Conservation (phyloP, 2,329 filamentous ascomycete genomes). For the Claviceps arundinis region DNA sequence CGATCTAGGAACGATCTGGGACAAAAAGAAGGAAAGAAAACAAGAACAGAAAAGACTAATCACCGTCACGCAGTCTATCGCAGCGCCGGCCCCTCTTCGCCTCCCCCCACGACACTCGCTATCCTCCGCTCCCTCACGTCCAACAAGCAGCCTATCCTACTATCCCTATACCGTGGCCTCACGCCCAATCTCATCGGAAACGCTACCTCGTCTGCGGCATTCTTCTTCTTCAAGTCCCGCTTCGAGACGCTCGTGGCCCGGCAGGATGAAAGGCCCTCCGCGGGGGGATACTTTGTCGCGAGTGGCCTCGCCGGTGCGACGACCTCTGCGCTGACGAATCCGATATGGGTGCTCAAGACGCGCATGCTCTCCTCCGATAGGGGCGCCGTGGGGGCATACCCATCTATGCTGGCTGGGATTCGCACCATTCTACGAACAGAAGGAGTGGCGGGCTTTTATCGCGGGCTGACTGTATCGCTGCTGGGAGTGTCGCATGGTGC, state of each 20-base stretch:
- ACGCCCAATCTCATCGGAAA: slow-evolving; percentile 87
- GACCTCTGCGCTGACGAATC: slow-evolving; percentile 78
- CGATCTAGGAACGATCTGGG: not conserved
- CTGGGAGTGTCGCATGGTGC: slow-evolving; percentile 85
- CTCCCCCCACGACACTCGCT: slow-evolving; percentile 33
- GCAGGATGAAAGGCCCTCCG: slow-evolving; percentile 19
- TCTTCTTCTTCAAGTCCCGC: slow-evolving; percentile 66
- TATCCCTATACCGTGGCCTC: slow-evolving; percentile 76
- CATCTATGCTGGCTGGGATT: slow-evolving; percentile 60
- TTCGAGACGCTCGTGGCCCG: slow-evolving; percentile 34
- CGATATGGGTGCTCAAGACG: slow-evolving; percentile 96
- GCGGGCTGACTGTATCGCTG: slow-evolving; percentile 69
- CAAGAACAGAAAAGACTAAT: not conserved
- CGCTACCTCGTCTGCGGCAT: slow-evolving; percentile 77
- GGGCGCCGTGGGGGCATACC: slow-evolving; percentile 64
- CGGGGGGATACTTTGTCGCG: slow-evolving; percentile 67
- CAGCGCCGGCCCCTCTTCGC: slow-evolving; percentile 20
- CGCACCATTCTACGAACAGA: slow-evolving; percentile 54
- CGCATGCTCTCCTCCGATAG: slow-evolving; percentile 84
- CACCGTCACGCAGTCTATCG: slow-evolving; percentile 32
- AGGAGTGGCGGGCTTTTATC: slow-evolving; percentile 71
- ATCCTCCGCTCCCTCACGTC: slow-evolving; percentile 36
- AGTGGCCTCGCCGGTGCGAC: slow-evolving; percentile 57
- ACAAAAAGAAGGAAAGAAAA: not conserved
- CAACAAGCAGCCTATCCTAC: slow-evolving; percentile 39